Conservation (phyloP, 1,284 basidiomycete species). For the Irpex lacteus region DNA sequence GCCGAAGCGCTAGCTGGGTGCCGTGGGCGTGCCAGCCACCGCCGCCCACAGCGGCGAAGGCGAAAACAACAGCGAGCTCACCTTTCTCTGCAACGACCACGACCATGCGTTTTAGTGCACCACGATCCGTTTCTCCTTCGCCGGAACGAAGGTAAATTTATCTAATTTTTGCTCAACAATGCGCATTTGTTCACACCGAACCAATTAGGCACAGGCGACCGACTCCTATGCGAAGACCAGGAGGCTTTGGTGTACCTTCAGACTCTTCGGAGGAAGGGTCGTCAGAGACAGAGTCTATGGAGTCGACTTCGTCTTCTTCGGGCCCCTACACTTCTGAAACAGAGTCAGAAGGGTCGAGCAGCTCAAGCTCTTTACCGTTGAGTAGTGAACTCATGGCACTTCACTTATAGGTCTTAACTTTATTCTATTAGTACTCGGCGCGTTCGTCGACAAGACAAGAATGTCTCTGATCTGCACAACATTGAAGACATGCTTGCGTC, state of each 20-base stretch:
- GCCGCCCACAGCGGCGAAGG: neutral
- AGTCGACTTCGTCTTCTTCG: constrained; percentile 28
- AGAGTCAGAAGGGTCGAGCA: constrained; percentile 36
- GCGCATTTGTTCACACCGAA: constrained; percentile 4
- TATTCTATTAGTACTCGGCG: constrained; percentile 13
- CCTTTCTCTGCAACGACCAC: neutral
- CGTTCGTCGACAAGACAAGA: constrained; percentile 18
- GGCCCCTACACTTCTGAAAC: constrained; percentile 41
- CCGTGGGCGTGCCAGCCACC: neutral
- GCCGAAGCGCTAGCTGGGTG: neutral
- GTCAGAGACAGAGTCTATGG: constrained; percentile 41
- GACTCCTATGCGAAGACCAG: constrained; percentile 38
- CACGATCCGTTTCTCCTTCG: constrained; percentile 60
- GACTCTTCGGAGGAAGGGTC: constrained; percentile 48
- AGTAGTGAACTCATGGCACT: constrained; percentile 16
- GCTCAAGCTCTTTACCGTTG: constrained; percentile 33
- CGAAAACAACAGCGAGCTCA: neutral
- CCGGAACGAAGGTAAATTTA: constrained; percentile 45
- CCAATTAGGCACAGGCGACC: constrained; percentile 19
- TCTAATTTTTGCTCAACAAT: neutral
- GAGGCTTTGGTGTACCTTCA: constrained; percentile 55
- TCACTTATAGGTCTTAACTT: neutral
- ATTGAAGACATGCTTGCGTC: constrained; percentile 68
- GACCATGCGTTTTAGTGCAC: constrained; percentile 59
- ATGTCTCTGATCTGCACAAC: constrained; percentile 46